Evolutionary conservation across 139 green algal species (phyloP).

Genomic region (Nannochloris sp.): DNA sequence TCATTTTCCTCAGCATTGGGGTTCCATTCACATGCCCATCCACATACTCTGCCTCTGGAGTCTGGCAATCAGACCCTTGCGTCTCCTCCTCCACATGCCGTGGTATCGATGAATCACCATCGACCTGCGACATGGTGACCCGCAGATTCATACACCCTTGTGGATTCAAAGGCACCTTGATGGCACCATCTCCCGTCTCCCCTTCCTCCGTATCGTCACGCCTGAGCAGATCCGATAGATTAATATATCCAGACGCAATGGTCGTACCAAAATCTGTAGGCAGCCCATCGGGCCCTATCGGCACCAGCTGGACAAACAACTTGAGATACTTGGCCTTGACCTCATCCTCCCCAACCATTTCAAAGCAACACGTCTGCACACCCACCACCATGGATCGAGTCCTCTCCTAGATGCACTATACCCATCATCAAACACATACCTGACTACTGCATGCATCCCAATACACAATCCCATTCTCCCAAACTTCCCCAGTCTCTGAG

Average conservation of each 20-base stretch:
- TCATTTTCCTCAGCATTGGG: background rate
- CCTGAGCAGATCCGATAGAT: background rate
- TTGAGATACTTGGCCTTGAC: background rate
- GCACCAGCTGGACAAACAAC: background rate
- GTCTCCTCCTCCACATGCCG: no score
- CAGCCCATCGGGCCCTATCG: background rate
- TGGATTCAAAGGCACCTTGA: no score
- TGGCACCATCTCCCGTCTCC: no score
- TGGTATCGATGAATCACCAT: no score
- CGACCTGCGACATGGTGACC: no score
- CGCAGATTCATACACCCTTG: no score
- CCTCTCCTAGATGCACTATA: no score
- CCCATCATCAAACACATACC: background rate
- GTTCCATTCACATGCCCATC: no score
- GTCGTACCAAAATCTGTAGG: background rate
- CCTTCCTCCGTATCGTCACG: no score
- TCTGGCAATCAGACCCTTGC: no score
- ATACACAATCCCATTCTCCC: constrained; percentile 10
- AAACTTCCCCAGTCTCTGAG: constrained; percentile 7
- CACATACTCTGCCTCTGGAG: no score
- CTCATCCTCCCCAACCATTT: background rate
- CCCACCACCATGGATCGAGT: no score
- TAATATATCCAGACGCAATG: background rate
- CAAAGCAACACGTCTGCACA: background rate
- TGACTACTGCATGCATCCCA: constrained; percentile 8